These are phyloP conservation scores for Xylariaceae sp. DNA, from an alignment of 2,329 filamentous ascomycete species.

Conservation along the genomic window DNA sequence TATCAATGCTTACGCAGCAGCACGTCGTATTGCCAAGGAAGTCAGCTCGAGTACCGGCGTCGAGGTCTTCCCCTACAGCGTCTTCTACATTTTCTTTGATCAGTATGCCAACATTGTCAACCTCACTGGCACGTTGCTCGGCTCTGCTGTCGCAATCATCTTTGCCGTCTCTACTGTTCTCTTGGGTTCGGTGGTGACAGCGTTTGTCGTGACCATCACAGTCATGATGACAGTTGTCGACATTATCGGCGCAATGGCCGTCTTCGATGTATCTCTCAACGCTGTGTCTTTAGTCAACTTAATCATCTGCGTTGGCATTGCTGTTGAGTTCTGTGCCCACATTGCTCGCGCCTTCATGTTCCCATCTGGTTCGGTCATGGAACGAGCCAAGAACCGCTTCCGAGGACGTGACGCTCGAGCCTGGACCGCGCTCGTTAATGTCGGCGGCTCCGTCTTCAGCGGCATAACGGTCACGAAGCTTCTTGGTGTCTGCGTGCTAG, in stretches of 20 bases:
- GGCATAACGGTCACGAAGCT: slow-evolving; percentile 97
- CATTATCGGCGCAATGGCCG: slow-evolving; percentile 93
- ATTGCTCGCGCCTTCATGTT: slow-evolving; percentile 97
- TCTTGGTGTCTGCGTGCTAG: slow-evolving; percentile 86
- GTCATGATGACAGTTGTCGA: slow-evolving; percentile 94
- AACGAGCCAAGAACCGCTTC: slow-evolving; percentile 78
- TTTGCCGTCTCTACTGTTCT: slow-evolving; percentile 79
- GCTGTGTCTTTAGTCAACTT: slow-evolving; percentile 95
- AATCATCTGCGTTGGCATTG: slow-evolving; percentile 95
- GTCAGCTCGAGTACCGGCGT: slow-evolving; percentile 74
- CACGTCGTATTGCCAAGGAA: slow-evolving; percentile 82
- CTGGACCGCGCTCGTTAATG: slow-evolving; percentile 93
- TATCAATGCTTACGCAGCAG: slow-evolving; percentile 86
- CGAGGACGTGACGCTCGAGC: slow-evolving; percentile 82
- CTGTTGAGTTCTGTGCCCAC: slow-evolving; percentile 96
- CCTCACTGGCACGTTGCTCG: slow-evolving; percentile 79
- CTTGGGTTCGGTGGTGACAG: slow-evolving; percentile 83
- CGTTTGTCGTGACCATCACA: slow-evolving; percentile 80
- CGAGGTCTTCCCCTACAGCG: slow-evolving; percentile 93
- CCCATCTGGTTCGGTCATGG: slow-evolving; percentile 81
- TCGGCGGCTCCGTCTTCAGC: slow-evolving; percentile 91
- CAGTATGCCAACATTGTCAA: slow-evolving; percentile 88
- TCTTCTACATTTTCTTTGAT: slow-evolving; percentile 99
- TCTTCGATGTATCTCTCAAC: slow-evolving; percentile 88
- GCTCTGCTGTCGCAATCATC: slow-evolving; percentile 84